phyloP scores from a whole-genome alignment of 441 rosid genomes.

The Metrosideros polymorpha region DNA sequence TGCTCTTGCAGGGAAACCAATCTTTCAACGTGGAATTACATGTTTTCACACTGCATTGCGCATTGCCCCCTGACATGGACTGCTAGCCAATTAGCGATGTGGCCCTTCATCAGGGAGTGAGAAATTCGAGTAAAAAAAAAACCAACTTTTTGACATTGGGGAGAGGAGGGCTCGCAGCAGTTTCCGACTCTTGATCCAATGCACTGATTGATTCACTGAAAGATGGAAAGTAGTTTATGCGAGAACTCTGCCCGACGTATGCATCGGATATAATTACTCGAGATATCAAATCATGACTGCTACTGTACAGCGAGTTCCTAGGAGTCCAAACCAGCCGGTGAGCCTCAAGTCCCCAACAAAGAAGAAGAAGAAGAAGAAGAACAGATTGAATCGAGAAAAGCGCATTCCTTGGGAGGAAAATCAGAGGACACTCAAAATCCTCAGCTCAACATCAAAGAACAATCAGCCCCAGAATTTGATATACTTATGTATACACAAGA shows the following conservation, averaged over 20 bases:
- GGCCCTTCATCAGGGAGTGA: background rate
- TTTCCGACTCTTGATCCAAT: background rate
- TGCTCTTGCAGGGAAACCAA: background rate
- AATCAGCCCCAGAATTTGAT: background rate
- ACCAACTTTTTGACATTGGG: background rate
- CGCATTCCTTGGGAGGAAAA: background rate
- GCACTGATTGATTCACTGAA: background rate
- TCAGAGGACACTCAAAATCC: background rate
- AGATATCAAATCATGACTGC: background rate
- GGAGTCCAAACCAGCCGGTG: background rate
- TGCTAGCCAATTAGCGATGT: background rate
- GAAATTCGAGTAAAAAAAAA: background rate
- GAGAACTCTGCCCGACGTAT: background rate
- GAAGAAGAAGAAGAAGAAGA: background rate
- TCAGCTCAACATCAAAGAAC: background rate
- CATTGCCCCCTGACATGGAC: background rate
- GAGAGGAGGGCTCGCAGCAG: background rate
- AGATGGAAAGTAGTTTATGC: background rate
- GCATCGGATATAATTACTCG: background rate
- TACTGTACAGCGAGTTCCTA: background rate
- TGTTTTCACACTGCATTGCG: background rate
- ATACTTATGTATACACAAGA: background rate
- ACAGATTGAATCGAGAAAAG: background rate
- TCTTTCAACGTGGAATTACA: background rate
- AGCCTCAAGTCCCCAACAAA: background rate